These are phyloP conservation scores for Cocos nucifera DNA, from an alignment of 176 grass and related monocot genomes.

Conservation along the genomic window DNA sequence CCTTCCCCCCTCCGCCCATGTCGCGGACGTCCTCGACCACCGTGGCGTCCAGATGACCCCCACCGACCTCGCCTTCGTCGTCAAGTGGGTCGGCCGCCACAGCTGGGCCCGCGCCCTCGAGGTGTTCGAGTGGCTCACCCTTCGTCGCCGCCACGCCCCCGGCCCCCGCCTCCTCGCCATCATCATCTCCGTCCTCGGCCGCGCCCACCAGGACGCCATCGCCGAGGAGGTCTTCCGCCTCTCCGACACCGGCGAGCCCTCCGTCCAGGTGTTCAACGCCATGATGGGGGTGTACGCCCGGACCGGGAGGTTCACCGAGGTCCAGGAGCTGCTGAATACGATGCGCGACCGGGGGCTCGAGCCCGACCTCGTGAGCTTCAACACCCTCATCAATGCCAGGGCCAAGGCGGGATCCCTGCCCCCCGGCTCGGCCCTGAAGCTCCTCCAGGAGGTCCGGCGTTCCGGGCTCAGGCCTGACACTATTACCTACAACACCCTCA, in stretches of 20 bases:
- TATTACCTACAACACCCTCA: constrained; percentile 90
- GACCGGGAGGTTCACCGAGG: constrained; percentile 48
- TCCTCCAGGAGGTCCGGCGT: constrained; percentile 48
- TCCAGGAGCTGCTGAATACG: constrained; percentile 44
- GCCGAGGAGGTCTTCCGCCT: constrained; percentile 71
- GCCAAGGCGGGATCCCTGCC: constrained; percentile 48
- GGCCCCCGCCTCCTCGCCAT: constrained; percentile 56
- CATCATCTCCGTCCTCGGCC: constrained; percentile 70
- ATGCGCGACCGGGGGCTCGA: constrained; percentile 66
- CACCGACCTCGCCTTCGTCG: constrained; percentile 57
- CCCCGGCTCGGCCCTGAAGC: constrained; percentile 48
- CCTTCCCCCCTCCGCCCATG: constrained; percentile 37
- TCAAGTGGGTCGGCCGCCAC: constrained; percentile 43
- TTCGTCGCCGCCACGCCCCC: constrained; percentile 33
- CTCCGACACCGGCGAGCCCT: constrained; percentile 28
- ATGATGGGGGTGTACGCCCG: constrained; percentile 94
- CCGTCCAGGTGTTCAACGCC: constrained; percentile 80
- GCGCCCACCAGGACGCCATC: constrained; percentile 51
- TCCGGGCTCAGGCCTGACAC: constrained; percentile 72
- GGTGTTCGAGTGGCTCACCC: constrained; percentile 82
- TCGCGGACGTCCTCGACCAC: constrained; percentile 52
- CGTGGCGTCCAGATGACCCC: constrained; percentile 32
- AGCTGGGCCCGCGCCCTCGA: constrained; percentile 75
- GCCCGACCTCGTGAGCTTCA: constrained; percentile 91
- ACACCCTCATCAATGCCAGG: constrained; percentile 87